Base-by-base conservation (phyloP, 1,139 yeast species). In the Saccharomyces hybrid region DNA sequence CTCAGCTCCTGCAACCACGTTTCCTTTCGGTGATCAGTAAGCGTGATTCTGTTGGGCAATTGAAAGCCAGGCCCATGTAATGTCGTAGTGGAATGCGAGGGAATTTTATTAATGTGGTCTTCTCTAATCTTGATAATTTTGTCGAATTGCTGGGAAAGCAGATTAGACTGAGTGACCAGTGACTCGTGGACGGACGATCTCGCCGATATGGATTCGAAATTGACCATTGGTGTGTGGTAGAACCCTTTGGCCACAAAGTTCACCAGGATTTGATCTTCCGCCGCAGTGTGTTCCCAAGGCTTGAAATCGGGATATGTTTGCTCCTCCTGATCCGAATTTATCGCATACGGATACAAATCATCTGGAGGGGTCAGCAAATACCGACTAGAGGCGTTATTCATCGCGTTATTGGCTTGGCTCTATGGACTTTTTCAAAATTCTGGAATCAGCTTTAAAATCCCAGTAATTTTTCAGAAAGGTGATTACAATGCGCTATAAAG, bases 1-100 rank as follows among this genome's bases (percentile, higher is more conserved):
- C 95, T 88, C 53, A 91, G 74, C 64, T 89, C 96, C 53, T 79
- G 78, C 50, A 91, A 73, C 99, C 99, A 91, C 1, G 83, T 76
- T 59, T 89, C 96, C 58, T 85, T 78, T 66, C 88, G 87, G 65
- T 85, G 86, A 55, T 91, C 95, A 0, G 97, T 90, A 34, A 91
- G 73, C 0, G 97, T 91, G 19, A 91, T 96, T 58, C 97, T 75
- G 31, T 58, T 63, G 4, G 71, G 72, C 25, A 69, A 55, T 3
- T 54, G 38, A 49, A 68, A 69, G 5, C 67, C 67, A 1, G 70
- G 70, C 1, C 72, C 71, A 25, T 67, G 59, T 19, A 68, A 55
- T 3, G 57, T 57, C 13, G 60, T 59, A 44, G 61, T 62, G 25
- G 54, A 49, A n/a, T 26, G 13, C 4, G 61, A 46, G 27, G 53